Conservation (phyloP, 2,329 filamentous ascomycete genomes). For the Apiospora hydei region DNA sequence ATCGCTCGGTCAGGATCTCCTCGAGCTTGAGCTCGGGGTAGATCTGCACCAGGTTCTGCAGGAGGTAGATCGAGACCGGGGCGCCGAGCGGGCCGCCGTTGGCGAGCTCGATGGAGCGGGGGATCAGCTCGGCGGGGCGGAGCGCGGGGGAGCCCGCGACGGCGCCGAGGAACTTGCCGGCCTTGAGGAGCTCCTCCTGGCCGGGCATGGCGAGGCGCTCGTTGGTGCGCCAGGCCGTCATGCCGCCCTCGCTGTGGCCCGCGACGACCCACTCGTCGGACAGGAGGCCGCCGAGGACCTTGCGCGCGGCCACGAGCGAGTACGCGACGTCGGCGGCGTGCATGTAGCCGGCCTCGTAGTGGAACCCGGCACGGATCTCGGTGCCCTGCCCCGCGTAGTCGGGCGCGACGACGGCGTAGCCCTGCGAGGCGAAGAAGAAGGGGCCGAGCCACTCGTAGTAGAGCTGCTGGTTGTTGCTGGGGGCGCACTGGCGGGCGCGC, state of each 20-base stretch:
- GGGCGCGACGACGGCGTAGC: constrained; percentile 25
- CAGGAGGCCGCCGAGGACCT: constrained; percentile 5
- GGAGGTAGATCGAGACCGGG: neutral
- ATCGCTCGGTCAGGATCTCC: neutral
- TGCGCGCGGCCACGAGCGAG: constrained; percentile 22
- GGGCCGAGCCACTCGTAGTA: constrained; percentile 36
- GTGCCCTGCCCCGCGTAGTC: constrained; percentile 25
- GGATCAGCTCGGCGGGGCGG: constrained; percentile 9
- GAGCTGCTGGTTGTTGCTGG: constrained; percentile 34
- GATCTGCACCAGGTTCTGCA: constrained; percentile 1
- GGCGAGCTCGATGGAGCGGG: constrained; percentile 21
- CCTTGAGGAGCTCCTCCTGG: neutral
- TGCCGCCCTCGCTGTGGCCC: constrained; percentile 25
- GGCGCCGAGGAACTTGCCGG: constrained; percentile 19
- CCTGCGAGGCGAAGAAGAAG: constrained; percentile 29
- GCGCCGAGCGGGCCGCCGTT: neutral
- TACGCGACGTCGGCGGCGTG: constrained; percentile 24
- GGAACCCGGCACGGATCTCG: constrained; percentile 32
- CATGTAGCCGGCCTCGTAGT: constrained; percentile 26
- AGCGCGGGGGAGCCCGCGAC: neutral
- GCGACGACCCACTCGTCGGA: constrained; percentile 19
- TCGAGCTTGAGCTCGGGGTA: constrained; percentile 21
- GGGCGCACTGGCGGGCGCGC: constrained; percentile 32
- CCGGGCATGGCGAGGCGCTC: constrained; percentile 14
- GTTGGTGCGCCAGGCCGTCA: constrained; percentile 23